Base-by-base conservation (phyloP, 805 yeast genomes). In the Suhomyces kilbournensis region DNA sequence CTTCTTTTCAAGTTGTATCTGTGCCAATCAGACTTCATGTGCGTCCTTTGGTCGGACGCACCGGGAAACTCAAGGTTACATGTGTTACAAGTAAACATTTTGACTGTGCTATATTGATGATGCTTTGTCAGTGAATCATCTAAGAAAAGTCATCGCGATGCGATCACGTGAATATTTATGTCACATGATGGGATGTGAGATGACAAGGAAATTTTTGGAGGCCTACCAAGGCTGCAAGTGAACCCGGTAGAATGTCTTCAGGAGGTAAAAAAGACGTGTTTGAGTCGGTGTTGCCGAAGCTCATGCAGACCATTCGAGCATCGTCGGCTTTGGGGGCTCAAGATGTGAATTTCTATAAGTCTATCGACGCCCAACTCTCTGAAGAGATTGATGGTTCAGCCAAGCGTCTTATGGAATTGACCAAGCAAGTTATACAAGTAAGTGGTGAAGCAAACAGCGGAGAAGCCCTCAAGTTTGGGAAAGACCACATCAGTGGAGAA, bases 281-380 rank as follows among this genome's bases (percentile, higher is more conserved):
- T 34, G 47, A 52, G 19, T 62, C 63, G 10, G 57, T 72, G 15
- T 65, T 82, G 17, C 80, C 84, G 9, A 67, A 76, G 52, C 71
- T 84, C n/a, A 76, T 82, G 46, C 74, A 78, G 9, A 72, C 85
- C 3, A 81, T 88, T 39, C 74, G 96, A 54, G 79, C 86, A 2
- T 78, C 96, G 0, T 74, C 86, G 3, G 83, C 88, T 2, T 67
- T 92, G 43, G 87, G 88, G 2, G 82, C 90, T 0, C 88, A 88
- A 51, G 98, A 93, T 71, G 78, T 91, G n/a, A 81, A 79, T 28
- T 94, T 92, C 62, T 82, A 84, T 66, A 74, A 77, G 45, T 82
- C 88, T 46, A 63, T 90, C 10, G 93, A 89, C 60, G 60, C 71
- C 3, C 62, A 66, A 1, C 62, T 84, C 12, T 68, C 76, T 7